Percentiles rank a stretch among this genome's conserved stretches.
Conservation (phyloP, 805 yeast species). For the Candida silvatica region DNA sequence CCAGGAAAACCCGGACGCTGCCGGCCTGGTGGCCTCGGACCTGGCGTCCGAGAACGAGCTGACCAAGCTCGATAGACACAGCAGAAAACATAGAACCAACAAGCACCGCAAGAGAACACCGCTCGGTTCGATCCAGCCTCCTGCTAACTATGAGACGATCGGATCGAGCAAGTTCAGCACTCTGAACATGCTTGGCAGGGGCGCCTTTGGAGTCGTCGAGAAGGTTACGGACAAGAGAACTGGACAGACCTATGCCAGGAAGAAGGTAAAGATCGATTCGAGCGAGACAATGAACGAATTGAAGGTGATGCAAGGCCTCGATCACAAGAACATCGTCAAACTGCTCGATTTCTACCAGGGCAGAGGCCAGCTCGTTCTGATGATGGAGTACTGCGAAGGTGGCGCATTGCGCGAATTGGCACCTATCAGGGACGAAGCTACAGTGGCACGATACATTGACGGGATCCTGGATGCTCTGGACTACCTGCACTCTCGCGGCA, state of each 20-base stretch:
- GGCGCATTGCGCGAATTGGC: constrained; percentile 60
- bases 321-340: constrained; percentile 60
- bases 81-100: no score
- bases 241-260: constrained; percentile 17
- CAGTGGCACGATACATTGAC: constrained; percentile 36
- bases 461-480: constrained; percentile 54
- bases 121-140: no score
- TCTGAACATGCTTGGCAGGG: constrained; percentile 66
- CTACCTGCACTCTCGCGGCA: constrained; percentile 63
- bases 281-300: constrained; percentile 49
- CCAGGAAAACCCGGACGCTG: no score
- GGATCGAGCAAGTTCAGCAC: no score
- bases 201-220: constrained; percentile 88
- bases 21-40: no score
- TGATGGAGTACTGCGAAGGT: constrained; percentile 56
- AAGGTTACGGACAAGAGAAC: constrained; percentile 15
- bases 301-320: constrained; percentile 52
- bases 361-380: constrained; percentile 41
- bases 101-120: no score
- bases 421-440: no score
- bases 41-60: no score
- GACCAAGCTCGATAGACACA: no score
- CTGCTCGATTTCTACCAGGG: constrained; percentile 61
- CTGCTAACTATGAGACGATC: no score
- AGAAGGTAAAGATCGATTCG: constrained; percentile 6